phyloP scores from a whole-genome alignment of 2,329 filamentous ascomycete genomes.

The Aspergillus tanneri region DNA sequence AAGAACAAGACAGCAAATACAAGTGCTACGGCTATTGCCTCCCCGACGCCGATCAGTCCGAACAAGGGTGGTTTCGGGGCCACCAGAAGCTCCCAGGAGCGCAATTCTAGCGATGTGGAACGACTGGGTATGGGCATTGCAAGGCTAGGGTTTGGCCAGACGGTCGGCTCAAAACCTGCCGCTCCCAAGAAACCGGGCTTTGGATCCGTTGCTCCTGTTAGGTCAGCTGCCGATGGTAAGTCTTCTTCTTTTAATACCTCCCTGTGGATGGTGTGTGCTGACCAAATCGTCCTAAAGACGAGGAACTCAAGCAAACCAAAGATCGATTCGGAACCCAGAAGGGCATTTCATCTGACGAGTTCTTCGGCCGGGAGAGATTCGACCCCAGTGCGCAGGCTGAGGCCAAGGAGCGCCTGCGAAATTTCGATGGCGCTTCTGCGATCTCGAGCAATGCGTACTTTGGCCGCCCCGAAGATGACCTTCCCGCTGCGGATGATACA shows the following conservation, averaged over 20 bases:
- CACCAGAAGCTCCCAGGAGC: slow-evolving; percentile 51
- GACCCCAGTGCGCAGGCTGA: slow-evolving; percentile 78
- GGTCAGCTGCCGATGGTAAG: slow-evolving; percentile 67
- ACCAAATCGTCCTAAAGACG: slow-evolving; percentile 47
- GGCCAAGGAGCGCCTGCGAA: slow-evolving; percentile 81
- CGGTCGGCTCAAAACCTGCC: slow-evolving; percentile 62
- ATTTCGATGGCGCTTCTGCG: slow-evolving; percentile 86
- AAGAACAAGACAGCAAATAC: slow-evolving; percentile 40
- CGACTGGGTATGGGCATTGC: slow-evolving; percentile 84
- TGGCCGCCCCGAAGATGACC: slow-evolving; percentile 82
- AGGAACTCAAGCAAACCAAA: slow-evolving; percentile 79
- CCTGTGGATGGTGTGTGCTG: slow-evolving; percentile 11
- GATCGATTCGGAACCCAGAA: slow-evolving; percentile 90
- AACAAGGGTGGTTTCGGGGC: slow-evolving; percentile 61
- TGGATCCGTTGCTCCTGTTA: slow-evolving; percentile 76
- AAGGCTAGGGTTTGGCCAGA: slow-evolving; percentile 83
- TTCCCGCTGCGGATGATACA: slow-evolving; percentile 62
- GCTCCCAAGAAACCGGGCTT: slow-evolving; percentile 81
- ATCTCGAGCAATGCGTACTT: slow-evolving; percentile 99
- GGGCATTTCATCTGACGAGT: slow-evolving; percentile 96
- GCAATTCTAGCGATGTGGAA: slow-evolving; percentile 75
- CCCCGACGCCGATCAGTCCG: slow-evolving; percentile 74
- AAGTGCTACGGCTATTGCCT: slow-evolving; percentile 63
- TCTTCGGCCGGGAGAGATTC: slow-evolving; percentile 87
- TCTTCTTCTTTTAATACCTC: background rate